Conservation (phyloP, 2,329 filamentous ascomycete species). For the Sarocladiaceae sp. region DNA sequence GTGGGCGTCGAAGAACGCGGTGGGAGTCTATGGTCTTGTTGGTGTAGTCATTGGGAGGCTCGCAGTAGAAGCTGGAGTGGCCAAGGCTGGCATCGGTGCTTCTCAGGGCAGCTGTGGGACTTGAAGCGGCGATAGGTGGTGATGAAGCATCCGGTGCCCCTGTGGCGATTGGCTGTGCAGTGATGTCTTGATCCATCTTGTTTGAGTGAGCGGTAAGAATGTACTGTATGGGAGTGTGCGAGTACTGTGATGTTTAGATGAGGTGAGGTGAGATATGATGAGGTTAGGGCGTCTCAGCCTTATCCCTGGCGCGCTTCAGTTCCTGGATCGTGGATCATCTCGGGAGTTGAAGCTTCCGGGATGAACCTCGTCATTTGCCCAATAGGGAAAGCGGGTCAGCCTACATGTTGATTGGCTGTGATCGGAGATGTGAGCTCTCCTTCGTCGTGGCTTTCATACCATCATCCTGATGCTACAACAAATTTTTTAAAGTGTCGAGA, state of each 20-base stretch:
- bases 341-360: too few species aligned
- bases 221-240: not conserved
- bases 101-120: not conserved
- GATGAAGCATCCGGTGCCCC: too few species aligned
- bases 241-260: not conserved
- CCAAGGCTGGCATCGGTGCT: not conserved
- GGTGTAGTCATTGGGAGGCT: slow-evolving; percentile 43
- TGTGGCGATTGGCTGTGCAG: not conserved
- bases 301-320: too few species aligned
- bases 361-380: too few species aligned
- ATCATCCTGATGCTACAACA: too few species aligned
- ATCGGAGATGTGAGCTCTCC: too few species aligned
- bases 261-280: not conserved
- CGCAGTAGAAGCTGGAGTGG: slow-evolving; percentile 12
- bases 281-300: too few species aligned
- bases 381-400: too few species aligned
- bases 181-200: not conserved
- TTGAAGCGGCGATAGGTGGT: not conserved
- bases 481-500: too few species aligned
- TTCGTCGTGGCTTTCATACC: too few species aligned
- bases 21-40: slow-evolving; percentile 16
- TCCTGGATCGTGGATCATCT: too few species aligned
- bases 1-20: slow-evolving; percentile 31
- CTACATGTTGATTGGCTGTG: too few species aligned
- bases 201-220: not conserved